Evolutionary conservation across 805 yeast species (phyloP).

Genomic region (Suhomyces vadensis): DNA sequence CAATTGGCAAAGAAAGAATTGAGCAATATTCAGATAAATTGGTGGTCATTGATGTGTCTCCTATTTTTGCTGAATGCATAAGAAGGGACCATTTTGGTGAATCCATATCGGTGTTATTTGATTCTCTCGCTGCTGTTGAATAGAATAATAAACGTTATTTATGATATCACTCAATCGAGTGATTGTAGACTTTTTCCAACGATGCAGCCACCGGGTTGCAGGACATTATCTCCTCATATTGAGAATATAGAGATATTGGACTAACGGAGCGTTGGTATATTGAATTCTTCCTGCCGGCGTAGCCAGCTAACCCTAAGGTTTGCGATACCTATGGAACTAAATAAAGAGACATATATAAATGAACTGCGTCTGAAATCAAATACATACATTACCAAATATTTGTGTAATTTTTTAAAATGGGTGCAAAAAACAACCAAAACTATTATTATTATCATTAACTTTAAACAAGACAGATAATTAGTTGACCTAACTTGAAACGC

Average conservation of each 20-base stretch:
- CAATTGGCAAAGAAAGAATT: constrained; percentile 66
- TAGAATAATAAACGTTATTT: constrained; percentile 15
- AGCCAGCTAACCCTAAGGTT: not conserved
- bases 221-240: constrained; percentile 37
- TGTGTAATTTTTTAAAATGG: too few relatives aligned
- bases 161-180: constrained; percentile 5
- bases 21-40: constrained; percentile 61
- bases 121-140: constrained; percentile 68
- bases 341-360: not conserved
- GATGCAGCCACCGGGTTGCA: constrained; percentile 58
- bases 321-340: not conserved
- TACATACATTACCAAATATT: not conserved
- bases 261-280: constrained; percentile 64
- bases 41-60: constrained; percentile 87
- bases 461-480: too few relatives aligned
- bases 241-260: constrained; percentile 35
- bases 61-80: constrained; percentile 96
- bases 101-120: constrained; percentile 89
- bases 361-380: too few relatives aligned
- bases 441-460: too few relatives aligned
- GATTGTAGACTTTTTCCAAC: constrained; percentile 34
- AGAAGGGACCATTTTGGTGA: constrained; percentile 99
- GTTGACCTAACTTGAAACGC: too few relatives aligned
- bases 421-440: not conserved
- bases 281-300: constrained; percentile 7